phyloP scores from a whole-genome alignment of 2,329 filamentous ascomycete genomes.

The Malbranchea cinnamomea region DNA sequence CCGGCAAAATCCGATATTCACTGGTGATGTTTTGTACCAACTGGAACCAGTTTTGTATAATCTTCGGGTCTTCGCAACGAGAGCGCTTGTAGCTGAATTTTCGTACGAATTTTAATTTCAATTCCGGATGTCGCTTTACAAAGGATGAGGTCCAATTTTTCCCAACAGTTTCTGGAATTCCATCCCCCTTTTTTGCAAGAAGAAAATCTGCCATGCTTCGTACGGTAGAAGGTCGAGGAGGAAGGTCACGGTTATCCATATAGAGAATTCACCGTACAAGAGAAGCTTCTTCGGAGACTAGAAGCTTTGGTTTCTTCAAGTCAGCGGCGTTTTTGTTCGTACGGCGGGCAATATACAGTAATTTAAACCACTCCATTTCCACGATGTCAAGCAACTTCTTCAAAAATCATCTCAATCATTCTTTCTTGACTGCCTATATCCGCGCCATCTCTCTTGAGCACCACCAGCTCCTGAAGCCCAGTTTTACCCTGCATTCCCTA shows the following conservation, averaged over 20 bases:
- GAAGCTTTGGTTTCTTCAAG: conserved; percentile 1
- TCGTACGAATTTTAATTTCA: not conserved
- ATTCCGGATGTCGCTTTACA: not conserved
- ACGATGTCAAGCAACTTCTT: too few relatives aligned
- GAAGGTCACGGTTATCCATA: conserved; percentile 1
- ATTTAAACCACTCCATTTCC: too few relatives aligned
- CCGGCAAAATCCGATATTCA: not conserved
- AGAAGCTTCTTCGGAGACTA: not conserved
- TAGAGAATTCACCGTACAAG: not conserved
- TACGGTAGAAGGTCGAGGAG: not conserved
- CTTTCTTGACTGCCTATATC: too few relatives aligned
- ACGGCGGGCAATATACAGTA: not conserved
- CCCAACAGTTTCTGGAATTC: not conserved
- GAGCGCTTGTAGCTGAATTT: not conserved
- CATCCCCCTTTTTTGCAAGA: conserved; percentile 1
- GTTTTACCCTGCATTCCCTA: conserved; percentile 10
- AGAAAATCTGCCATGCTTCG: conserved; percentile 1
- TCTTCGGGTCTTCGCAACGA: not conserved
- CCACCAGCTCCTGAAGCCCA: too few relatives aligned
- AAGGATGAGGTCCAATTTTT: not conserved
- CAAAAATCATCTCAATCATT: too few relatives aligned
- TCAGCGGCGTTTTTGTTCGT: not conserved
- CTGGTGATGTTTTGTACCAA: not conserved
- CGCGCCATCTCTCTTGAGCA: conserved; percentile 12
- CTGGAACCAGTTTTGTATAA: conserved; percentile 1